Base-by-base conservation (phyloP, 2,329 filamentous ascomycete species). In the Pseudocercospora fijiensis region DNA sequence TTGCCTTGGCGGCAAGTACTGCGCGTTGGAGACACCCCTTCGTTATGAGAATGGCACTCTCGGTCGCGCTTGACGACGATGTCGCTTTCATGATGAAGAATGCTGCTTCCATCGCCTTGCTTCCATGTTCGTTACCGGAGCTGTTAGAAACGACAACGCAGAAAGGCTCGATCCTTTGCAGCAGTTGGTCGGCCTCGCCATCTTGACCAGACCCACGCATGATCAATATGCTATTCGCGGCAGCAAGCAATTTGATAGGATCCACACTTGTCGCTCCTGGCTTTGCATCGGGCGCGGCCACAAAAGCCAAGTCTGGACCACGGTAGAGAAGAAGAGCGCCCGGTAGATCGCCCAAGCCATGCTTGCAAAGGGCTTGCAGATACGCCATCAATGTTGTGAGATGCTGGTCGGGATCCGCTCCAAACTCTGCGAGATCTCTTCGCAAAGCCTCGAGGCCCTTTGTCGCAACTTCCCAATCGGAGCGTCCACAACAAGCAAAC, bases 21-120 rank as follows among this genome's bases (percentile, higher is more conserved):
- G 92, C 90, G 43, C 84, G 82, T 65, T 91, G 87, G 60, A 97
- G 88, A 72, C 89, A 87, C 45, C 88, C 85, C 77, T 96, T 97
- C 61, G 90, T 88, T 66, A 89, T 86, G 64, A 91, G 87, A 65
- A 95, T 89, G 26, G 70, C 58, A 78, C 85, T 70, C 77, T 86
- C 74, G 80, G 89, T 72, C 5, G 90, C 83, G 37, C 47, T 57
- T 27, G 61, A 41, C 1, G 52, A 56, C n/a, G 62, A 86, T 8
- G 77, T 74, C 5, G 91, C 89, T 68, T 88, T 84, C 62, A 94
- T 84, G 10, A 96, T 84, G 72, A 90, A 86, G 80, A 89, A 94
- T 0, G 91, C 91, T 30, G 90, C 89, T 67, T 86, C 85, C 62
- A 97, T 87, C 71, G 93, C 89, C 70, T 85, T 83, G 76, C 91